Conservation (phyloP, 441 rosid species). For the Gossypium gossypioides region DNA sequence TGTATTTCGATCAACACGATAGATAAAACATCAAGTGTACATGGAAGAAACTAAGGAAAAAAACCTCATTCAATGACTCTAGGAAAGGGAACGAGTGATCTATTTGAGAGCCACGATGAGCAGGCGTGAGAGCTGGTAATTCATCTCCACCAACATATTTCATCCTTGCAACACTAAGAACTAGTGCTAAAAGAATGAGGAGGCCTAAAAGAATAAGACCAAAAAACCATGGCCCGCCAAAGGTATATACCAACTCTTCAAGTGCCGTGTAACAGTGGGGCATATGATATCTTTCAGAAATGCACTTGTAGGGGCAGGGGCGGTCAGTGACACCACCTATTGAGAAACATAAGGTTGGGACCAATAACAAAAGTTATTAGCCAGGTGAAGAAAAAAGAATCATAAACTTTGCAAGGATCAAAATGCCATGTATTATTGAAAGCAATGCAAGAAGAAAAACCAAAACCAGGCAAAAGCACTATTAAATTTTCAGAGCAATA, state of each 20-base stretch:
- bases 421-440: background rate
- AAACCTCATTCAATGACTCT: slow-evolving; percentile 84
- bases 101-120: slow-evolving; percentile 54
- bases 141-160: slow-evolving; percentile 81
- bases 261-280: slow-evolving; percentile 82
- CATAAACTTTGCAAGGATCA: background rate
- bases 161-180: slow-evolving; percentile 85
- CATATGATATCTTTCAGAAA: slow-evolving; percentile 82
- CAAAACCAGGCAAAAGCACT: background rate
- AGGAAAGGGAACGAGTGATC: slow-evolving; percentile 84
- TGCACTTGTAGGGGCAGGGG: slow-evolving; percentile 76
- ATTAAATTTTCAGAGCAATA: background rate
- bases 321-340: slow-evolving; percentile 77
- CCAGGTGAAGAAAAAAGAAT: background rate
- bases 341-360: slow-evolving; percentile 4
- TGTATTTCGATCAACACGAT: background rate
- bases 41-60: background rate
- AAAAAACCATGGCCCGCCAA: slow-evolving; percentile 91
- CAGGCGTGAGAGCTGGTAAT: slow-evolving; percentile 43
- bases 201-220: slow-evolving; percentile 60
- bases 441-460: background rate
- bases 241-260: slow-evolving; percentile 81
- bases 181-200: slow-evolving; percentile 71
- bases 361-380: slow-evolving; percentile 9
- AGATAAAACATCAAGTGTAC: background rate